Conservation (phyloP, 129 eudicot genomes). For the Flaveria ramosissima region DNA sequence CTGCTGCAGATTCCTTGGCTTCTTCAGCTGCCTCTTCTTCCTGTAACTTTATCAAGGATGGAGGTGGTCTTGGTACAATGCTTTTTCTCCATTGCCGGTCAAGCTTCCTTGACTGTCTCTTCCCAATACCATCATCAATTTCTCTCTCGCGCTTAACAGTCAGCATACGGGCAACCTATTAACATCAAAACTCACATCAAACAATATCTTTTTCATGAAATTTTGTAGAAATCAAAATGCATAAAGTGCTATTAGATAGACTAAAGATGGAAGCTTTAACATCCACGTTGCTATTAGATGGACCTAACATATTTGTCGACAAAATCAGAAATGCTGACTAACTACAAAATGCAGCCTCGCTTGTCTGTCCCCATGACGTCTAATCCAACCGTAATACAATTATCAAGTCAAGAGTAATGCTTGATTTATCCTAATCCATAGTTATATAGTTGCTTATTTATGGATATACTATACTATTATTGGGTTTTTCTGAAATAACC, state of each 20-base stretch:
- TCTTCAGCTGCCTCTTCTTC: constrained; percentile 86
- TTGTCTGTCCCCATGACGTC: neutral
- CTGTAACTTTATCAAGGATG: constrained; percentile 70
- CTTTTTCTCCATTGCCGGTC: constrained; percentile 84
- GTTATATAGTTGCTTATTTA: neutral
- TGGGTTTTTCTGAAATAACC: neutral
- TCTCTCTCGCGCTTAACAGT: constrained; percentile 95
- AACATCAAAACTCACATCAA: constrained; percentile 3
- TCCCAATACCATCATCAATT: constrained; percentile 73
- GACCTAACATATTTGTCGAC: neutral
- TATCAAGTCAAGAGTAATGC: neutral
- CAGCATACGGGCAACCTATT: constrained; percentile 86
- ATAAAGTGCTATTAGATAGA: neutral
- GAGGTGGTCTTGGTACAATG: constrained; percentile 90
- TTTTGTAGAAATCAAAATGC: neutral
- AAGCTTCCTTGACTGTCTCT: constrained; percentile 89
- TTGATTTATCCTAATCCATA: neutral
- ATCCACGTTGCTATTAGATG: neutral
- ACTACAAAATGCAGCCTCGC: neutral
- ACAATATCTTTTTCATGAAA: constrained; percentile 1
- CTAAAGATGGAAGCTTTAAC: constrained; percentile 10
- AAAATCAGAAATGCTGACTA: neutral
- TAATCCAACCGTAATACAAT: neutral
- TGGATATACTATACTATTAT: neutral
- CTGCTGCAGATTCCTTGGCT: constrained; percentile 70